Evolutionary conservation across 768 basidiomycete species (phyloP).

Genomic region (Boletus sp.): DNA sequence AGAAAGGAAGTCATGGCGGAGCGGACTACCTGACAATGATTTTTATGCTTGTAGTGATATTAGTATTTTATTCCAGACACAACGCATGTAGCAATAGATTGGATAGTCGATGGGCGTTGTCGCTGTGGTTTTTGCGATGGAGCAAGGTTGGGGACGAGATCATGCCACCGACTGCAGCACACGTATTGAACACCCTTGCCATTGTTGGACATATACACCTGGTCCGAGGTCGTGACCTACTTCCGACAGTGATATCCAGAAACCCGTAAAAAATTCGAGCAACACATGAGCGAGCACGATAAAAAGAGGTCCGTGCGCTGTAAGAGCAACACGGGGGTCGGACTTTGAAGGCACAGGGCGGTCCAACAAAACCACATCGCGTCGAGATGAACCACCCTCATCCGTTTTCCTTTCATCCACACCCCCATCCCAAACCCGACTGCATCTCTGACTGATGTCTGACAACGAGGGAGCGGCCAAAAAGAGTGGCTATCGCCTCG

Average conservation of each 20-base stretch:
- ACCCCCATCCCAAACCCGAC: conserved; percentile 16
- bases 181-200: neutral
- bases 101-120: neutral
- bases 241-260: conserved; percentile 10
- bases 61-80: conserved; percentile 2
- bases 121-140: neutral
- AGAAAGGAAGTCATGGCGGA: neutral
- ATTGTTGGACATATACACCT: conserved; percentile 34
- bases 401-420: conserved; percentile 31
- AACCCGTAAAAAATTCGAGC: conserved; percentile 15
- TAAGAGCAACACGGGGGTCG: conserved; percentile 31
- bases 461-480: conserved; percentile 36
- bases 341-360: conserved; percentile 39
- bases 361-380: conserved; percentile 39
- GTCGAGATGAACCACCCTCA: conserved; percentile 39
- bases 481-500: conserved; percentile 66
- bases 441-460: conserved; percentile 29
- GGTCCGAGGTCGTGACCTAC: conserved; percentile 9
- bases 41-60: conserved; percentile 9
- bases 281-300: conserved; percentile 25
- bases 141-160: neutral
- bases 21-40: neutral
- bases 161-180: neutral
- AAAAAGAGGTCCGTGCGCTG: conserved; percentile 37
- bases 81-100: neutral